phyloP scores from a whole-genome alignment of 148 eudicot genomes.

The Amaranthus palmeri region DNA sequence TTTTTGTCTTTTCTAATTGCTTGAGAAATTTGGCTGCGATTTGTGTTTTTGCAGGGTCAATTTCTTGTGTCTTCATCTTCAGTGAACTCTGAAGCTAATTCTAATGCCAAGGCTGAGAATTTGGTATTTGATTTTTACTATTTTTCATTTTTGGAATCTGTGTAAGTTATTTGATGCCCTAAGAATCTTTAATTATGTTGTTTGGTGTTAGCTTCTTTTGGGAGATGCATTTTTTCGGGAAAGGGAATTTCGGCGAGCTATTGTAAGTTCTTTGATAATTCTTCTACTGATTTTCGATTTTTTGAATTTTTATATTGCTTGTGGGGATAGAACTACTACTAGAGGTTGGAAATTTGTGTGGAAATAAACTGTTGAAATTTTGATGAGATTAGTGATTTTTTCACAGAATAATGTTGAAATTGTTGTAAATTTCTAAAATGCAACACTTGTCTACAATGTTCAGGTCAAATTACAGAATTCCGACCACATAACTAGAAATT shows the following conservation, averaged over 20 bases:
- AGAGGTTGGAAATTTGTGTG: too few relatives aligned
- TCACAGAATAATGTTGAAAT: too few relatives aligned
- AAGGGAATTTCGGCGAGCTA: constrained; percentile 78
- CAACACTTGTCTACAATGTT: too few relatives aligned
- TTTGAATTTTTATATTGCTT: too few relatives aligned
- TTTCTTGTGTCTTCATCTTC: constrained; percentile 78
- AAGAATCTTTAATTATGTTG: not conserved
- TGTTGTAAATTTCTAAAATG: too few relatives aligned
- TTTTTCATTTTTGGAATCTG: not conserved
- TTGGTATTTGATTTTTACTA: constrained; percentile 37
- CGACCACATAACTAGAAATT: too few relatives aligned
- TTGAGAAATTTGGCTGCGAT: not conserved
- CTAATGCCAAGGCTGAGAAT: constrained; percentile 73
- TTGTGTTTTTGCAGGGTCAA: constrained; percentile 42
- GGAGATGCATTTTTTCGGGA: constrained; percentile 78
- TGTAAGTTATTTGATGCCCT: constrained; percentile 4
- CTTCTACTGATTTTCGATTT: not conserved
- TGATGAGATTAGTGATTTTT: too few relatives aligned
- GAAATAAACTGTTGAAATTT: too few relatives aligned
- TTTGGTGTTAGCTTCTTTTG: constrained; percentile 53
- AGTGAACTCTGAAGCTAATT: constrained; percentile 46
- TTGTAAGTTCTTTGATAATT: constrained; percentile 47
- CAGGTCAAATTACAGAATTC: too few relatives aligned
- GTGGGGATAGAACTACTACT: too few relatives aligned
- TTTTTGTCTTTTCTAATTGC: not conserved